Evolutionary conservation across 345 rosid species (phyloP), one percentile per base, ranked within the genome.

Genomic region (Clarkia xantiana): DNA sequence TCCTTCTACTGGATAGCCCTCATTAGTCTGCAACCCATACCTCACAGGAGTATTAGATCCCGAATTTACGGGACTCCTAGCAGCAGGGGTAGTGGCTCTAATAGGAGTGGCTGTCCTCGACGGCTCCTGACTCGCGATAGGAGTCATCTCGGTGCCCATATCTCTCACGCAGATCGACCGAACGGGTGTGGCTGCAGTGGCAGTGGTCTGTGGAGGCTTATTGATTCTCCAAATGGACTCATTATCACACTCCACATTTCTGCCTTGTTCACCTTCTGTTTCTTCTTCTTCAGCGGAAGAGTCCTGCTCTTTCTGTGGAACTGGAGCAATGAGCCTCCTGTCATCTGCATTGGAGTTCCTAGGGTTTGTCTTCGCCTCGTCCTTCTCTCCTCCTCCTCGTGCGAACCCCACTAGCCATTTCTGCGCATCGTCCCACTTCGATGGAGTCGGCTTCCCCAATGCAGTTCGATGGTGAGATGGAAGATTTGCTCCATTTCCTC

Each of bases 111-210:
- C 80, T 5, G 94, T 74, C 71, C 95, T 77, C 3, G 95, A 90
- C 23, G 97, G 97, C 71, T 90, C 89, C 65, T 79, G 89, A 62
- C 97, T 90, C 0, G 83, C 86, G 6, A 77, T 75, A 0, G 91
- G 95, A 55, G 95, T 86, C 97, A 90, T 90, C 73, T 90, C 97
- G 19, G 97, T 90, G 53, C 97, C 95, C 91, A 83, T 90, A 46
- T 90, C 95, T 54, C 94, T 77, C 53, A 90, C 86, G 58, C 88
- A 77, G 0, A 90, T 69, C 10, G 95, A 83, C 69, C 88, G 60
- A 59, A 77, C 62, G 47, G 53, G 66, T n/a, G 53, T 5, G 41
- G 41, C 41, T 13, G 36, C 12, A 2, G 42, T 13, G 42, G 41
- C 18, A 11, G 9, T 40, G 0, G 15, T 25, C 41, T 67, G 66